Conservation (phyloP, 2,329 filamentous ascomycete species). For the Diaporthe longicolla region DNA sequence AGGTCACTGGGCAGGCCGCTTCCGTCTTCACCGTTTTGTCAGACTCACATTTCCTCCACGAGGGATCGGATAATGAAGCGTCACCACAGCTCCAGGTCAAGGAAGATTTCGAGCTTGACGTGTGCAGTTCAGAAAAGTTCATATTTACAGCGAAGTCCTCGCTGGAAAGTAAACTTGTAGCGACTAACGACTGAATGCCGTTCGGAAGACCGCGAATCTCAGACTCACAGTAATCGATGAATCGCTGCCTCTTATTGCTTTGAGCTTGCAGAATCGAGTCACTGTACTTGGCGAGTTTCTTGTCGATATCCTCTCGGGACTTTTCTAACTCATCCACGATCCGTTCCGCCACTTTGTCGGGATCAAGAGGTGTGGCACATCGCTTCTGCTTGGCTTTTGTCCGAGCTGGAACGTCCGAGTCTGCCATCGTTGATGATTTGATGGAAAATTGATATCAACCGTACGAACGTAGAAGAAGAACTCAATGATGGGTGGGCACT, state of each 20-base stretch:
- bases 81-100: neutral
- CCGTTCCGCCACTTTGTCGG: neutral
- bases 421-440: neutral
- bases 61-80: neutral
- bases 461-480: too few relatives aligned
- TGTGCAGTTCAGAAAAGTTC: neutral
- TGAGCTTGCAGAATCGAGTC: neutral
- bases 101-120: neutral
- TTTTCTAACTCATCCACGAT: neutral
- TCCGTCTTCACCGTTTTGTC: neutral
- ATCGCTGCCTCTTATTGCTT: neutral
- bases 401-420: neutral
- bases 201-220: neutral
- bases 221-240: neutral
- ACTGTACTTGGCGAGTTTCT: neutral
- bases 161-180: neutral
- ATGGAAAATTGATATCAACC: too few relatives aligned
- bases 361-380: neutral
- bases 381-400: neutral
- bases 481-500: too few relatives aligned
- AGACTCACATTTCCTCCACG: neutral
- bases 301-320: neutral
- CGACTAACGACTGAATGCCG: neutral
- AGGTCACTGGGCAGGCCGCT: rapidly evolving
- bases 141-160: neutral